These are phyloP conservation scores for Trametes punicea DNA, from an alignment of 768 basidiomycete species.

Conservation along the genomic window DNA sequence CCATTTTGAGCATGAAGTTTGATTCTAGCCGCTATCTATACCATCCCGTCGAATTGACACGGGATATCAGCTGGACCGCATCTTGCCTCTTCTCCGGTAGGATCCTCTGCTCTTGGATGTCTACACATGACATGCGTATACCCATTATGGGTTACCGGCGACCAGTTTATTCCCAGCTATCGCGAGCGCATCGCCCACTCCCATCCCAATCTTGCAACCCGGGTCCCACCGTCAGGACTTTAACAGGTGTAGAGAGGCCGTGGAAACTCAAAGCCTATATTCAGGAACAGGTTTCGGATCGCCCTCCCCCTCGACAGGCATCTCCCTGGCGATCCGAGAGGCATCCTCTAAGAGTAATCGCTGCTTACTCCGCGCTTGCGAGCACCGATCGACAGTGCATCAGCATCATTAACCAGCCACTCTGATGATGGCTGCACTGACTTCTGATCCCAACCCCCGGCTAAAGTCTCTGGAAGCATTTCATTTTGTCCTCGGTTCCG, in stretches of 20 bases:
- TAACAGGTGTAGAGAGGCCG: neutral
- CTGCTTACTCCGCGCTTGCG: neutral
- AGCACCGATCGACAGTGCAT: neutral
- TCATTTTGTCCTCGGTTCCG: conserved; percentile 13
- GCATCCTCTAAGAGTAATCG: neutral
- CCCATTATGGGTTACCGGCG: neutral
- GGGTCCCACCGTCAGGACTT: neutral
- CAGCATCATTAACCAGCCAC: neutral
- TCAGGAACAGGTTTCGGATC: conserved; percentile 2
- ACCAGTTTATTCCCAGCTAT: neutral
- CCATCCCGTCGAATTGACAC: neutral
- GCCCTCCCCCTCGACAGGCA: neutral
- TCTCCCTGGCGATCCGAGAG: neutral
- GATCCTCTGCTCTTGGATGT: neutral
- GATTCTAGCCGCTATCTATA: conserved; percentile 1
- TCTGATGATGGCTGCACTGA: neutral
- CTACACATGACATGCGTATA: conserved; percentile 2
- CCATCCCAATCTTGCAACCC: neutral
- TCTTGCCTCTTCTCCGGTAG: neutral
- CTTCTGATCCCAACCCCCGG: neutral
- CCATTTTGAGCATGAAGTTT: neutral
- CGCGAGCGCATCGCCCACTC: neutral
- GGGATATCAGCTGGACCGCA: neutral
- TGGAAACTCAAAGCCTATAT: neutral
- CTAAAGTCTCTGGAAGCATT: neutral